Base-by-base conservation (phyloP, 108 stramenopile genomes). In the Nitzschia sp. region DNA sequence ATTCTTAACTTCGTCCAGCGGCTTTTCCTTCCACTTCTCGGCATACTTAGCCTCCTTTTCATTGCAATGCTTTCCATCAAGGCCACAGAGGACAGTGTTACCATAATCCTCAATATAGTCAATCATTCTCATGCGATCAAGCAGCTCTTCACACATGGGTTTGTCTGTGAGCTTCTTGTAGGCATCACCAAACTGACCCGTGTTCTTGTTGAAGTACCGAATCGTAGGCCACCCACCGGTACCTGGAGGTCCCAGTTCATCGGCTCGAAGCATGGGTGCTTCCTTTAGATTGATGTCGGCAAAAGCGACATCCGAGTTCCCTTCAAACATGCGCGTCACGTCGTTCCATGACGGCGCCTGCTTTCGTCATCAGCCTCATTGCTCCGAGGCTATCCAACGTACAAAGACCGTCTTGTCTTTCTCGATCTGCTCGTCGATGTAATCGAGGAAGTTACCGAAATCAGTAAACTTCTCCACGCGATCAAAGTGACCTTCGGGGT, bases 341-440 rank as follows among this genome's bases (percentile, higher is more conserved):
- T 68, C 70, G 76, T 85, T 84, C 89, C 89, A 90, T 54, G 82
- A 71, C 66, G 89, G 85, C 70, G 85, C 82, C 75, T 90, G 89
- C 70, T 90, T 90, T 63, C 76, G 83, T 90, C 89, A 90, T 90
- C 89, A 90, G 21, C 89, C 85, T 90, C 89, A 90, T 69, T 77
- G 77, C 31, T 74, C 54, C 25, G 77, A 79, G 35, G 89, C 89
- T 61, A 90, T 85, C 59, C 68, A 82, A 27, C 89, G 85, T 32
- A 86, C 80, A 64, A 90, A 82, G 46, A 82, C 66, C 24, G 89
- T 85, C 75, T 85, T 77, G 35, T 83, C 88, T 19, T 72, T 66
- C 8, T 70, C 71, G 48, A 83, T 74, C 59, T 76, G 59, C n/a
- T 25, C 47, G 9, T 68, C 45, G 54, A 70, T 19, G 33, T 54